These are phyloP conservation scores for Cytospora chrysosperma DNA, from an alignment of 2,329 filamentous ascomycete species.

Conservation along the genomic window DNA sequence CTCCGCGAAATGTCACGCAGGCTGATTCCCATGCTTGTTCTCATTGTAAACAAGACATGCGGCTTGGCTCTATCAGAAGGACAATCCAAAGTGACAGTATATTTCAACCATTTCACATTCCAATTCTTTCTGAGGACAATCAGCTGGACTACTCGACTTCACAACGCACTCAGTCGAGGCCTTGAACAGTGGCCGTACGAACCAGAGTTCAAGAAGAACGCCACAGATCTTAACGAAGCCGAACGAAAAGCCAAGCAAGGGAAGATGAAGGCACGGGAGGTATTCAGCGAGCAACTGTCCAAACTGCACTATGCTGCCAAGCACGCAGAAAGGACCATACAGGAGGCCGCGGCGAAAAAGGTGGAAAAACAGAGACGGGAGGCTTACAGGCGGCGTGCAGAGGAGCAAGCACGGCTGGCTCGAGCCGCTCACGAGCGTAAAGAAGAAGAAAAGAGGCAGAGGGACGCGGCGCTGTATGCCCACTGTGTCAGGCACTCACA, in stretches of 20 bases:
- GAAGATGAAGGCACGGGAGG: neutral
- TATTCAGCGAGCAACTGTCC: conserved; percentile 4
- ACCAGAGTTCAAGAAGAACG: neutral
- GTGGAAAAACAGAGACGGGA: neutral
- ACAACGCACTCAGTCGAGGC: neutral
- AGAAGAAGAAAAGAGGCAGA: neutral
- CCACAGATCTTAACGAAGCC: neutral
- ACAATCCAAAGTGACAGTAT: neutral
- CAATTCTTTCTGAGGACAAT: conserved; percentile 19
- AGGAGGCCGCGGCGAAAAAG: neutral
- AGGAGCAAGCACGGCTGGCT: neutral
- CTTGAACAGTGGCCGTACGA: conserved; percentile 10
- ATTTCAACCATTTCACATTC: conserved; percentile 16
- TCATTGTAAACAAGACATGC: conserved; percentile 8
- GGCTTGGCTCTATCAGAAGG: conserved; percentile 2
- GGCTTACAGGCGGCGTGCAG: neutral
- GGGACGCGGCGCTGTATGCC: neutral
- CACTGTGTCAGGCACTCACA: neutral
- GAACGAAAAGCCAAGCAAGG: neutral
- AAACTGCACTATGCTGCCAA: neutral
- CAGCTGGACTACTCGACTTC: conserved; percentile 15
- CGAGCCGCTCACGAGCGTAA: neutral
- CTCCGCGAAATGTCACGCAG: conserved; percentile 11
- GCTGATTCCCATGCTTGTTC: conserved; percentile 21
- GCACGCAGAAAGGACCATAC: conserved; percentile 3